Base-by-base conservation (phyloP, 257 asterid species). In the Marsdenia floribunda region DNA sequence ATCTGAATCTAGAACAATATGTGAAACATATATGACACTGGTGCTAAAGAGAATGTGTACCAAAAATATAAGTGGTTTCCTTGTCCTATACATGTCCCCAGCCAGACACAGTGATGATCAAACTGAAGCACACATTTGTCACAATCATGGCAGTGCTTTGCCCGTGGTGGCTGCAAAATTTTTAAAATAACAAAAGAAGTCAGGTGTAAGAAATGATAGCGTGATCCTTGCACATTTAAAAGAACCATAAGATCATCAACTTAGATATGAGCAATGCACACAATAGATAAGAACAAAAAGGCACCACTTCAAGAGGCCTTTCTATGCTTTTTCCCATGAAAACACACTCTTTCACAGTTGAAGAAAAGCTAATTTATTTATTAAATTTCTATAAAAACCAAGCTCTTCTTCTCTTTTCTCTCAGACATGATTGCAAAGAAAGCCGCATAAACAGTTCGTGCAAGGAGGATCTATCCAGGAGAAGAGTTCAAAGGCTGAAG, bases 51-150 rank as follows among this genome's bases (percentile, higher is more conserved):
- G 68, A 74, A 81, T 21, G 54, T 44, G 65, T 76, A 95, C 99
- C 98, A 95, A 83, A 92, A 95, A 42, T 86, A 93, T 52, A 93
- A 85, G 84, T 95, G 99, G 86, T 95, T 95, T 61, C 90, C 87
- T 82, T 81, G 97, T 72, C 99, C 99, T 70, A 95, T 80, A 83
- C 99, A 95, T 54, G 96, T 86, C 71, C 99, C 99, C 66, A 95
- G 97, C 98, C 99, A 95, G 81, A 90, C 97, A 75, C 99, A 95
- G 70, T 95, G 99, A 88, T 95, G 99, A 87, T 95, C 99, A 87
- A 92, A 95, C 82, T 95, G 97, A 87, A 95, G 98, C 79, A 95
- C 90, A 55, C 99, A 92, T 85, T 84, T 95, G 86, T 92, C 96
- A 80, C 99, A 95, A 80, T 92, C 99, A 78, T 89, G 91, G 73